phyloP scores from a whole-genome alignment of 2,329 filamentous ascomycete species.

The Trichoderma guizhouense region DNA sequence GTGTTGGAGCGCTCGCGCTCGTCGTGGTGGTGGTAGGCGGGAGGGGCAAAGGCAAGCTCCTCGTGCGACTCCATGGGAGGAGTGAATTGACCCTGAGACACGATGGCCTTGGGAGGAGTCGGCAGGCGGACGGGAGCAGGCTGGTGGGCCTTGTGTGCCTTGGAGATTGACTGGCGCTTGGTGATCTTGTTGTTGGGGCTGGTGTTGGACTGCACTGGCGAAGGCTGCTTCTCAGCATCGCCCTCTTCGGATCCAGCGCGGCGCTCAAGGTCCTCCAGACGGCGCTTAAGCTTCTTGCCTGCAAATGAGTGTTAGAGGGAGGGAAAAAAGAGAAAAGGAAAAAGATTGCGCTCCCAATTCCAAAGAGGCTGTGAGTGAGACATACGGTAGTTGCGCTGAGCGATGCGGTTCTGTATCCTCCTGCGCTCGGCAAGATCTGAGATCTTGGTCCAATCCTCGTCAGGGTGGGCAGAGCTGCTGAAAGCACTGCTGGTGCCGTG shows the following conservation, averaged over 20 bases:
- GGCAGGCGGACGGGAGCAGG: constrained; percentile 18
- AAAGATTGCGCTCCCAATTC: background rate
- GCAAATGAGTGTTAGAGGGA: constrained; percentile 22
- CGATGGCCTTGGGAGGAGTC: constrained; percentile 36
- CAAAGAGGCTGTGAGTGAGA: constrained; percentile 24
- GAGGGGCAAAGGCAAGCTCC: constrained; percentile 60
- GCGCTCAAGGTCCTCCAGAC: constrained; percentile 79
- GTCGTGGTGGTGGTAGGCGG: constrained; percentile 35
- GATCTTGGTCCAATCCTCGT: constrained; percentile 99
- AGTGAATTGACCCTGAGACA: constrained; percentile 55
- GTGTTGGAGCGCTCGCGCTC: constrained; percentile 68
- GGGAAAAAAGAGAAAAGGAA: background rate
- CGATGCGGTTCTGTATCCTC: constrained; percentile 95
- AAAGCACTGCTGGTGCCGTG: constrained; percentile 91
- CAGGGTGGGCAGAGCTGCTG: constrained; percentile 88
- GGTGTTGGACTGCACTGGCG: constrained; percentile 28
- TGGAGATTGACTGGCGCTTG: constrained; percentile 38
- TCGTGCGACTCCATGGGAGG: constrained; percentile 60
- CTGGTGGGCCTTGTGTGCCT: constrained; percentile 30
- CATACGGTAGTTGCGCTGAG: constrained; percentile 94
- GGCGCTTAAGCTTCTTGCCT: constrained; percentile 93
- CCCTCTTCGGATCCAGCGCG: constrained; percentile 61
- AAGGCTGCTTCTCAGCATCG: constrained; percentile 38
- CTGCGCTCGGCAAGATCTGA: constrained; percentile 92
- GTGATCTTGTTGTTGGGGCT: constrained; percentile 40